A percentile compares a stretch with the other conserved stretches of the same genome.
phyloP scores from a whole-genome alignment of 441 rosid genomes.

The Cnidoscolus chayamansa region DNA sequence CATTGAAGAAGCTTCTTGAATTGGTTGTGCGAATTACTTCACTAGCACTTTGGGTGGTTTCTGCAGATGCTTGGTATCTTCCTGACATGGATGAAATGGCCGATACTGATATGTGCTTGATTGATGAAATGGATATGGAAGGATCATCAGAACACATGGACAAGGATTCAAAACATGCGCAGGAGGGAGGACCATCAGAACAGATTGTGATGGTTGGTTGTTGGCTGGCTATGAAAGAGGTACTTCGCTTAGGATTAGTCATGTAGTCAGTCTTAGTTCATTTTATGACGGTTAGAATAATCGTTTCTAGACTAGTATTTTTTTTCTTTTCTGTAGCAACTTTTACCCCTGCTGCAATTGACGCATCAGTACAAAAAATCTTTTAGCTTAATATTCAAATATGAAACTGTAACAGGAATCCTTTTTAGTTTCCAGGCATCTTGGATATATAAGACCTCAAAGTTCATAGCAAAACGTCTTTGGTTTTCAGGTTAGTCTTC shows the following conservation, averaged over 20 bases:
- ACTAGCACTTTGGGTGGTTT: conserved; percentile 92
- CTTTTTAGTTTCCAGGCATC: background rate
- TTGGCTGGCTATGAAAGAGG: conserved; percentile 99
- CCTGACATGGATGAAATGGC: conserved; percentile 82
- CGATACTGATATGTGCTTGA: conserved; percentile 56
- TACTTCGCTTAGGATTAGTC: conserved; percentile 30
- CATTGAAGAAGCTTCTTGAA: conserved; percentile 70
- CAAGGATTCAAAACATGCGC: conserved; percentile 33
- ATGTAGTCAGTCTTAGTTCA: conserved; percentile 22
- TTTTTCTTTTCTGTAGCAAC: background rate
- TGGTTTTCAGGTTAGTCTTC: conserved; percentile 83
- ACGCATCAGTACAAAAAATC: conserved; percentile 1
- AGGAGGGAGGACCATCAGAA: conserved; percentile 51
- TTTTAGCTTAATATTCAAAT: background rate
- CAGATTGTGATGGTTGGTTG: conserved; percentile 96
- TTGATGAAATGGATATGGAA: conserved; percentile 42
- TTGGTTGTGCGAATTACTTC: conserved; percentile 78
- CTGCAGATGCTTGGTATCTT: conserved; percentile 90
- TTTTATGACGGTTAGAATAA: conserved; percentile 8
- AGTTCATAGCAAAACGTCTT: conserved; percentile 16
- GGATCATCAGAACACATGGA: conserved; percentile 38
- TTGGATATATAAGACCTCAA: background rate
- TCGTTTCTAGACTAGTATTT: background rate
- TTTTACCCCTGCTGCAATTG: conserved; percentile 5
- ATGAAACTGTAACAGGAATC: background rate